These are phyloP conservation scores for Botryotinia globosa DNA, from an alignment of 2,329 filamentous ascomycete species.

Conservation along the genomic window DNA sequence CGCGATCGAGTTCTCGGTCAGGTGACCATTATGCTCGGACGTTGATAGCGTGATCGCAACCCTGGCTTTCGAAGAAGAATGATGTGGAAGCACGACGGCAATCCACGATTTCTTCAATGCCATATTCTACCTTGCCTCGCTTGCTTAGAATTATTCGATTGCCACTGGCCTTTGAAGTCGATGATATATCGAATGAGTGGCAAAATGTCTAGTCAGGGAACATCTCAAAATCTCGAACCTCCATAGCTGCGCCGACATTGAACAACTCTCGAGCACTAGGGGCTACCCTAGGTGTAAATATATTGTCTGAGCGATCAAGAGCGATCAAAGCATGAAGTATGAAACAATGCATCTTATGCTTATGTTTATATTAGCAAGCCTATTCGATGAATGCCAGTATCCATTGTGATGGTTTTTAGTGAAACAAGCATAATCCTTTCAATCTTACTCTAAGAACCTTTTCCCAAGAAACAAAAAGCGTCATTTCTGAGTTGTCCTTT, in stretches of 20 bases:
- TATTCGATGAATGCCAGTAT: not conserved
- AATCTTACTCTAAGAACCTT: not conserved
- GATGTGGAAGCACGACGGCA: not conserved
- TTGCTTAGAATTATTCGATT: not conserved
- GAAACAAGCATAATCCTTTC: slow-evolving; percentile 16
- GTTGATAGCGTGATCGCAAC: not conserved
- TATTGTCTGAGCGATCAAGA: slow-evolving; percentile 6
- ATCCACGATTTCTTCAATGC: not conserved
- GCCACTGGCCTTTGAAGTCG: too few relatives aligned
- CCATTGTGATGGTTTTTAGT: slow-evolving; percentile 3
- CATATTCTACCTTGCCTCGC: not conserved
- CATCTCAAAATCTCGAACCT: not conserved
- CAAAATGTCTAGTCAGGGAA: not conserved
- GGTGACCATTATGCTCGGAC: not conserved
- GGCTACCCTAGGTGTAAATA: slow-evolving; percentile 2
- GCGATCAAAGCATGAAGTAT: slow-evolving; percentile 12
- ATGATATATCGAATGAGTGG: not conserved
- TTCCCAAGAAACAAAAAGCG: not conserved
- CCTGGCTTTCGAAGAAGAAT: not conserved
- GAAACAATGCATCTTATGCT: slow-evolving; percentile 7
- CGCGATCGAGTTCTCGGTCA: not conserved
- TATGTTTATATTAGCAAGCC: not conserved
- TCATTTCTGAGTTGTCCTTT: slow-evolving; percentile 8
- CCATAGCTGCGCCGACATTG: not conserved
- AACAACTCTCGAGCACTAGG: not conserved